Conservation (phyloP, 352 stramenopile genomes). For the Globisporangium spinosum region DNA sequence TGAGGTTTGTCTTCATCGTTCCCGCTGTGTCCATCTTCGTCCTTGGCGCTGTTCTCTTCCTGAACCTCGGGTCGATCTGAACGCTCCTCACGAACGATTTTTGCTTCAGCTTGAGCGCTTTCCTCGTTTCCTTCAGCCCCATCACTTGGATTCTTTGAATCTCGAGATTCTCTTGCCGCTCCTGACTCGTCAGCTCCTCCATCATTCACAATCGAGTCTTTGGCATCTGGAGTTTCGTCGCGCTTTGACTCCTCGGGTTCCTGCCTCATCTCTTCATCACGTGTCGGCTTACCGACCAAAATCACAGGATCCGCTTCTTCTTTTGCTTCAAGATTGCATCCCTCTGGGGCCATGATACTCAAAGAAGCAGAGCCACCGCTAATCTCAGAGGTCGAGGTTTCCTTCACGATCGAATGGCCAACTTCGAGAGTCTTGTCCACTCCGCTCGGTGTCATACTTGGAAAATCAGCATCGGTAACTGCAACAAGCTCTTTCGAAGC, state of each 20-base stretch:
- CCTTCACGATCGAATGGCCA: not conserved
- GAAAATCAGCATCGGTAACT: no score
- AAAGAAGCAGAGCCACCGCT: not conserved
- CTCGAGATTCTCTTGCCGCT: not conserved
- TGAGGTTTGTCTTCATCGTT: no score
- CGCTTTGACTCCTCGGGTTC: not conserved
- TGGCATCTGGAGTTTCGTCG: not conserved
- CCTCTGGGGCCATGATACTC: not conserved
- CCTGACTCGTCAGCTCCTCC: not conserved
- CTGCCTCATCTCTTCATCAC: not conserved
- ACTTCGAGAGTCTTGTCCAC: no score
- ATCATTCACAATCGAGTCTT: not conserved
- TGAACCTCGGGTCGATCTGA: not conserved
- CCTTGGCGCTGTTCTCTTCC: not conserved
- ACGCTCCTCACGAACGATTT: not conserved
- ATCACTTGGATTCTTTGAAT: not conserved
- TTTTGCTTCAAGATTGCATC: not conserved
- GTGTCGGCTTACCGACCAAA: not conserved
- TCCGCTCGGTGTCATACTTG: no score
- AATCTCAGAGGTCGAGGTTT: not conserved
- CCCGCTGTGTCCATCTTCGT: not conserved
- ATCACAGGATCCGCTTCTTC: not conserved
- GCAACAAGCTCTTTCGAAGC: no score
- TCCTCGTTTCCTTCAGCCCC: not conserved
- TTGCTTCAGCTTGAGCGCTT: not conserved